Base-by-base conservation (phyloP, 805 yeast species). In the Yarrowia sp. region DNA sequence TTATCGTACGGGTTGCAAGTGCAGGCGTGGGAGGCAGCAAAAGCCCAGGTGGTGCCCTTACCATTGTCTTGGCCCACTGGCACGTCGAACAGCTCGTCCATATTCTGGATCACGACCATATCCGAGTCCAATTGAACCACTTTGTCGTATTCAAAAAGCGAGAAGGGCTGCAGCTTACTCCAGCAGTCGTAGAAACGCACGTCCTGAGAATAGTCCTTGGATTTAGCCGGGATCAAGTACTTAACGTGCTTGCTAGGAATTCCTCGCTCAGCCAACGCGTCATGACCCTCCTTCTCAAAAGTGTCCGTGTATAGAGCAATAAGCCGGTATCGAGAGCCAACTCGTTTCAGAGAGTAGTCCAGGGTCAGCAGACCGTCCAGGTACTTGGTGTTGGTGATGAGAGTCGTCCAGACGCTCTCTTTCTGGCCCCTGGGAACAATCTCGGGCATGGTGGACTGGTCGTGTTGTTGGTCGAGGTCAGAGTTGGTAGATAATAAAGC, bases 21-120 rank as follows among this genome's bases (percentile, higher is more conserved):
- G 72, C 88, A 84, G 2, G 88, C 87, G 68, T 84, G 84, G 10
- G 82, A 72, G 0, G 87, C 86, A 0, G 86, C 88, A 73, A 85
- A 84, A 4, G 76, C 79, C 50, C 51, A 58, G 5, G 43, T 58
- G n/a, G 35, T 3, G 13, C 61, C 61, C 8, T 41, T 55, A 4
- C 71, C 69, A 1, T 71, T 69, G 9, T 71, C 68, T 2, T 70
- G 71, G 58, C 74, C 70, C 55, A 84, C 71, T 9, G 77, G 77
- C 17, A 83, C 57, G 8, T 80, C 81, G 81, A 85, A 81, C 47
- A 85, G 73, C 69, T 84, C 88, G 72, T 85, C 88, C 84, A 85
- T 83, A 69, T 84, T 84, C 65, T 76, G 74, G 8, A 82, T 65
- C 1, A 84, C 84, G 33, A 84, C 74, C 88, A 85, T 85, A 72